Conservation (phyloP, 2,329 filamentous ascomycete species). For the Pseudogymnoascus sp. region DNA sequence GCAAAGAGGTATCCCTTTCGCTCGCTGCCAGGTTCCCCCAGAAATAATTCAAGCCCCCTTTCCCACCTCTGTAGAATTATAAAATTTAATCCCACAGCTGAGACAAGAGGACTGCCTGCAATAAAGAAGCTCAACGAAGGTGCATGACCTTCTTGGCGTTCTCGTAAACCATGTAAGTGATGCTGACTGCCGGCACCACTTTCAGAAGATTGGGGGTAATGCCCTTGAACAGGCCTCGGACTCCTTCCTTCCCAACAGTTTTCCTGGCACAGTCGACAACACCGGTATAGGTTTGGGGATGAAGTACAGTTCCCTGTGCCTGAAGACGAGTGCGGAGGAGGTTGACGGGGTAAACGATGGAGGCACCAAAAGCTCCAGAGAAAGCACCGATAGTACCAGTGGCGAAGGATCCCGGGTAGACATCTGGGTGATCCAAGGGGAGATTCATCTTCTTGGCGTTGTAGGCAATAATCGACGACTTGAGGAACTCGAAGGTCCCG, state of each 20-base stretch:
- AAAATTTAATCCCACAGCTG: neutral
- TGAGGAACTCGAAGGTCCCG: slow-evolving; percentile 88
- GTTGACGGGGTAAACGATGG: slow-evolving; percentile 92
- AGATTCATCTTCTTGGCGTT: slow-evolving; percentile 61
- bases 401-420: slow-evolving; percentile 64
- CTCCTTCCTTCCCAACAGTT: slow-evolving; percentile 74
- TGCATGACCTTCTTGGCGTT: slow-evolving; percentile 68
- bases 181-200: slow-evolving; percentile 90
- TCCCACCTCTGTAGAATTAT: neutral
- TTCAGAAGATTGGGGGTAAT: slow-evolving; percentile 92
- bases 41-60: neutral
- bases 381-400: slow-evolving; percentile 86
- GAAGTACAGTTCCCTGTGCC: slow-evolving; percentile 87
- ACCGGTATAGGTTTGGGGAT: slow-evolving; percentile 81
- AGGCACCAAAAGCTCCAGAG: slow-evolving; percentile 84
- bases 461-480: slow-evolving; percentile 60
- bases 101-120: neutral
- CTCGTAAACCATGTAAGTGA: slow-evolving; percentile 90
- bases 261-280: slow-evolving; percentile 81
- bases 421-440: slow-evolving; percentile 71
- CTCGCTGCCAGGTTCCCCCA: neutral
- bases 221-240: slow-evolving; percentile 85
- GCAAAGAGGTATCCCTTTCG: slow-evolving; percentile 3
- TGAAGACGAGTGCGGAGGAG: slow-evolving; percentile 85
- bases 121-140: slow-evolving; percentile 13